phyloP scores from a whole-genome alignment of 331 rosid species.

The Ulmus americana region DNA sequence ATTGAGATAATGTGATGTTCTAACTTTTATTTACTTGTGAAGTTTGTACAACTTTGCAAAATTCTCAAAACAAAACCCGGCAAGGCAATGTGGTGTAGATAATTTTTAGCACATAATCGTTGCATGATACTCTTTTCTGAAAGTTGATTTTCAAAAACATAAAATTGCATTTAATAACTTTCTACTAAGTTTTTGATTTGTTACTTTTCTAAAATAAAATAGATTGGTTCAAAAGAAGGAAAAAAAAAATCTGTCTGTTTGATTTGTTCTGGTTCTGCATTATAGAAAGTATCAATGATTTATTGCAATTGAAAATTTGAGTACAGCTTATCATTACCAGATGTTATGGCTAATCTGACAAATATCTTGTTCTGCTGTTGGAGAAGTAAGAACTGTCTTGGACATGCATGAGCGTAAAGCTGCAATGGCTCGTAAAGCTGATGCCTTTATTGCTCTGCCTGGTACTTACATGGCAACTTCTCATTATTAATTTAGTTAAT shows the following conservation, averaged over 20 bases:
- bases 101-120: no score
- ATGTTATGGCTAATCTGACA: constrained; percentile 36
- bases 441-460: constrained; percentile 92
- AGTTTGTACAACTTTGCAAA: not conserved
- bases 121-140: not conserved
- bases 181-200: no score
- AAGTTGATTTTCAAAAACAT: not conserved
- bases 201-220: no score
- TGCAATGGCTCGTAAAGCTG: constrained; percentile 78
- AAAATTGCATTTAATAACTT: no score
- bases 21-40: not conserved
- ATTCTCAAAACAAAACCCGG: not conserved
- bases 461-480: constrained; percentile 38
- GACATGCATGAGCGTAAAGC: constrained; percentile 97
- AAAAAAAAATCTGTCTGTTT: no score
- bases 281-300: not conserved
- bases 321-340: constrained; percentile 18
- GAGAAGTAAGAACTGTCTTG: constrained; percentile 78
- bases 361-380: constrained; percentile 77
- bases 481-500: constrained; percentile 2
- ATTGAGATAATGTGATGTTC: not conserved
- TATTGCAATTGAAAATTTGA: constrained; percentile 13
- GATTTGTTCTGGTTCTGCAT: not conserved
- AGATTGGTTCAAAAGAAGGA: no score
- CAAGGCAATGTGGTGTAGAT: not conserved